Evolutionary conservation across 495 filamentous ascomycete genomes (phyloP).

Genomic region (Penicillium ochrochloron): DNA sequence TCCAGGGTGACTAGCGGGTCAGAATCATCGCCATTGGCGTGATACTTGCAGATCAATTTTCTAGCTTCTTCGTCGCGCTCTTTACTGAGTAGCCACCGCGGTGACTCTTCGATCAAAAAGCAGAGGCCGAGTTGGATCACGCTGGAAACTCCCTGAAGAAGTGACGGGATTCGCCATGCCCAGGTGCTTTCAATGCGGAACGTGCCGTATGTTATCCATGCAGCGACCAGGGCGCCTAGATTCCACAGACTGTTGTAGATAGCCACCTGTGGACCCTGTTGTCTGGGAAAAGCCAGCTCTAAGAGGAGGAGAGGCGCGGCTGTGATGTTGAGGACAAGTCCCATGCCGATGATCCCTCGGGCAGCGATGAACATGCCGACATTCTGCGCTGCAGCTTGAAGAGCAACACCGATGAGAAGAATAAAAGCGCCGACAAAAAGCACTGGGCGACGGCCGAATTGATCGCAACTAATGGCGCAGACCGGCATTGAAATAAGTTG

Average conservation of each 20-base stretch:
- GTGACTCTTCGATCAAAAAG: constrained; percentile 43
- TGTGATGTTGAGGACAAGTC: constrained; percentile 21
- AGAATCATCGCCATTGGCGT: constrained; percentile 30
- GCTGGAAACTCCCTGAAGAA: constrained; percentile 48
- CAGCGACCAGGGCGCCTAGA: constrained; percentile 55
- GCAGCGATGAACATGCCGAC: constrained; percentile 33
- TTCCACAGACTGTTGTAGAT: constrained; percentile 69
- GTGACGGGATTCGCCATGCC: constrained; percentile 50
- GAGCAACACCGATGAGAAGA: constrained; percentile 24
- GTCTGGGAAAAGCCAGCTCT: constrained; percentile 38
- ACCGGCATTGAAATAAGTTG: constrained; percentile 23
- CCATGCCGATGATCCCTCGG: constrained; percentile 35
- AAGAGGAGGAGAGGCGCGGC: constrained; percentile 35
- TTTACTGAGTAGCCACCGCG: constrained; percentile 43
- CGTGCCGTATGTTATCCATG: constrained; percentile 29
- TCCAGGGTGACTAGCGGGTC: constrained; percentile 30
- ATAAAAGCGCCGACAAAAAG: constrained; percentile 26
- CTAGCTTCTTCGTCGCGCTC: constrained; percentile 46
- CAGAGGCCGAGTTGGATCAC: constrained; percentile 45
- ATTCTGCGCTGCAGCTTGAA: constrained; percentile 28
- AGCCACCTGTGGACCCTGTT: constrained; percentile 26
- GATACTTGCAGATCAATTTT: constrained; percentile 48
- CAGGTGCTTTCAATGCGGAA: constrained; percentile 41
- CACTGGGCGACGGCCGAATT: constrained; percentile 27
- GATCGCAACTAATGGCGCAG: constrained; percentile 22